Conservation (phyloP, 2,329 filamentous ascomycete genomes). For the Aspergillus ochraceoroseus region DNA sequence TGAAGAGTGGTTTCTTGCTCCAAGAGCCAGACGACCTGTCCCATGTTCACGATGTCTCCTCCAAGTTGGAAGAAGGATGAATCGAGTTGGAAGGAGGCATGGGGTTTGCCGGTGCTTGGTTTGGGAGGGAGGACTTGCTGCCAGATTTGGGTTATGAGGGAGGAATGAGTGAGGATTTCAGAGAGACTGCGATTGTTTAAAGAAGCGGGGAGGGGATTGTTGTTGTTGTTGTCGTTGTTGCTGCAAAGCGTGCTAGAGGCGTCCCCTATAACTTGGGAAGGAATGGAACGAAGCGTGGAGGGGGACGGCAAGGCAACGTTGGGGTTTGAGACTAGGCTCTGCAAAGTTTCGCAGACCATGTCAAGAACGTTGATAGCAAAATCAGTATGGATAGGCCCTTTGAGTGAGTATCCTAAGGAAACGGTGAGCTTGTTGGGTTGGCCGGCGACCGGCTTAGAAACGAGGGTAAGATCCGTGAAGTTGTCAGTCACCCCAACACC, state of each 20-base stretch:
- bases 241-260: constrained; percentile 22
- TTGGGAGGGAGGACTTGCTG: constrained; percentile 35
- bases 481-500: constrained; percentile 40
- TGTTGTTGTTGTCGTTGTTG: constrained; percentile 12
- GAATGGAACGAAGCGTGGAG: constrained; percentile 30
- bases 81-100: constrained; percentile 34
- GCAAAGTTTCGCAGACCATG: constrained; percentile 39
- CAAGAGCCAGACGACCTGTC: constrained; percentile 40
- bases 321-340: constrained; percentile 36
- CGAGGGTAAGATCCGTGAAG: constrained; percentile 39
- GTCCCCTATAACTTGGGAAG: constrained; percentile 31
- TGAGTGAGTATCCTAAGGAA: constrained; percentile 37
- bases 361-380: constrained; percentile 38
- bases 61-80: constrained; percentile 43
- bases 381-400: constrained; percentile 31
- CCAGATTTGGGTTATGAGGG: constrained; percentile 40
- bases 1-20: constrained; percentile 38
- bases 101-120: constrained; percentile 17
- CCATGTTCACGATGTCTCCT: constrained; percentile 42
- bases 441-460: constrained; percentile 31
- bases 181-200: constrained; percentile 37
- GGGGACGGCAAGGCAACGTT: constrained; percentile 33
- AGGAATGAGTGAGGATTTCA: constrained; percentile 39
- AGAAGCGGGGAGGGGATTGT: constrained; percentile 34
- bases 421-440: constrained; percentile 34